Evolutionary conservation across 257 asterid species (phyloP).

Genomic region (Osmanthus fragrans): DNA sequence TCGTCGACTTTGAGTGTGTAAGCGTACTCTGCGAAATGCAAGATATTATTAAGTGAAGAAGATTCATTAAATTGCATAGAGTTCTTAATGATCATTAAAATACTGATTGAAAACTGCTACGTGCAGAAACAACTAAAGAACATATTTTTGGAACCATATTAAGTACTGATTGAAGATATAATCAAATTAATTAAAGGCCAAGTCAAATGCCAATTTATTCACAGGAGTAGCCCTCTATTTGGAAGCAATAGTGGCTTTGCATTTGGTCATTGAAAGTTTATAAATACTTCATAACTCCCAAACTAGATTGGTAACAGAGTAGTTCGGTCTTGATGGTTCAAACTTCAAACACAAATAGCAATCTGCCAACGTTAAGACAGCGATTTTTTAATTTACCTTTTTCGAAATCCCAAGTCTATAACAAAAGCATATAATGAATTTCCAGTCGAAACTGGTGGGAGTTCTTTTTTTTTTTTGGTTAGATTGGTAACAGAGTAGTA

Average conservation of each 20-base stretch:
- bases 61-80: not conserved
- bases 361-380: not conserved
- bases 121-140: not conserved
- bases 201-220: not conserved
- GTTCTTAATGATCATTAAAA: not conserved
- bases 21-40: slow-evolving; percentile 27
- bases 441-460: not conserved
- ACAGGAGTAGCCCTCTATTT: not conserved
- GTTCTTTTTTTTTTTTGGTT: not conserved
- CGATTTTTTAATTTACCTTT: not conserved
- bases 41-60: not conserved
- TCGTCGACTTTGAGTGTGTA: slow-evolving; percentile 36
- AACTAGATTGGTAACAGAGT: not conserved
- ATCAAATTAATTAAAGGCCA: not conserved
- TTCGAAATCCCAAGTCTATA: not conserved
- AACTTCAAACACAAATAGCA: not conserved
- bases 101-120: not conserved
- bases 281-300: not conserved
- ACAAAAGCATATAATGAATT: not conserved
- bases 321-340: not conserved
- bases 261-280: no score
- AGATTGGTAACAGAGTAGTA: not conserved
- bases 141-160: not conserved
- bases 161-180: not conserved
- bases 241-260: not conserved